A percentile compares a stretch with the other conserved stretches of the same genome.
Evolutionary conservation across 805 yeast species (phyloP).

Genomic region (Pichia paraexigua): DNA sequence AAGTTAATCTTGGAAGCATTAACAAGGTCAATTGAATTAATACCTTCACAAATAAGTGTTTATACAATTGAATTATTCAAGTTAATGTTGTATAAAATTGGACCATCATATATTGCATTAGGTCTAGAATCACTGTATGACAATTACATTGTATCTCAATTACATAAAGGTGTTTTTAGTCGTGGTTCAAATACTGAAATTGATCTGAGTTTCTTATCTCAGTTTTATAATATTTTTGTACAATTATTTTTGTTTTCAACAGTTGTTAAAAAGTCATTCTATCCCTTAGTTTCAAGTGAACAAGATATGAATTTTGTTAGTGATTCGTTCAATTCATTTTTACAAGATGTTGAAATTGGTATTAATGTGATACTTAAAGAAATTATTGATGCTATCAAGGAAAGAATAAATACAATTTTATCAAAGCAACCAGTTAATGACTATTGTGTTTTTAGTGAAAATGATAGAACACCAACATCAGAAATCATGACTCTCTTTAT

Average conservation of each 20-base stretch:
- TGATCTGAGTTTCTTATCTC: conserved; percentile 16
- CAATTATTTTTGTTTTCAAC: conserved; percentile 55
- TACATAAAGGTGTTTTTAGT: conserved; percentile 21
- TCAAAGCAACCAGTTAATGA: conserved; percentile 66
- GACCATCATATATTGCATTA: conserved; percentile 64
- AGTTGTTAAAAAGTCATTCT: conserved; percentile 62
- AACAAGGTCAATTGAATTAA: conserved; percentile 66
- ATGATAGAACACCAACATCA: conserved; percentile 65
- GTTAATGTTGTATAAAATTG: conserved; percentile 58
- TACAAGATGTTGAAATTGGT: conserved; percentile 43
- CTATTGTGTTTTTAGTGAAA: conserved; percentile 28
- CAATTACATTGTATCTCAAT: conserved; percentile 23
- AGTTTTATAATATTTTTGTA: conserved; percentile 18
- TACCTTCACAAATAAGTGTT: conserved; percentile 53
- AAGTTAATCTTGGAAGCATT: conserved; percentile 70
- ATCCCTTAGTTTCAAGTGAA: conserved; percentile 50
- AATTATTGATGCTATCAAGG: conserved; percentile 44
- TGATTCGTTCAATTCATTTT: conserved; percentile 19
- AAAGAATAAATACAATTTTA: conserved; percentile 41
- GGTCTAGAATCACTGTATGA: conserved; percentile 64
- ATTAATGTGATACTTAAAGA: conserved; percentile 58
- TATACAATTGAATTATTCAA: conserved; percentile 62
- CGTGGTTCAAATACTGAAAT: conserved; percentile 10
- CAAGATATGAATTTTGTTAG: conserved; percentile 14
- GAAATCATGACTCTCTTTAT: conserved; percentile 47